Conservation (phyloP, 208 protist genomes). For the Hexamita inflata region DNA sequence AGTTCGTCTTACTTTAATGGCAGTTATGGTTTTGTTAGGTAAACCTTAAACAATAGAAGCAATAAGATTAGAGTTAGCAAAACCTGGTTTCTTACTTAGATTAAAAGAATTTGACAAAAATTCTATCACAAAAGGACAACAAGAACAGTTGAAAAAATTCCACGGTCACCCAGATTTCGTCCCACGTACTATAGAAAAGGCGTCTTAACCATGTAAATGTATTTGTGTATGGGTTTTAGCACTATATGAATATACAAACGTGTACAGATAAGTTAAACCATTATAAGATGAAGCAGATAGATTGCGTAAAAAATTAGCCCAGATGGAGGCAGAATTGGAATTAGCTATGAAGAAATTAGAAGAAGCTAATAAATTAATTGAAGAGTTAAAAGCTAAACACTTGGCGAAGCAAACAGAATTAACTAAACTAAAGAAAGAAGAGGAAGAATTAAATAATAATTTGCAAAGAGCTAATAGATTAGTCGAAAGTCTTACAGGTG, state of each 20-base stretch:
- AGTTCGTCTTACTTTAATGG: too few relatives aligned
- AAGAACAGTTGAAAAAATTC: conserved; percentile 62
- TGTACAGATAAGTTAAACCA: conserved; percentile 18
- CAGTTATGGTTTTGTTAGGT: too few relatives aligned
- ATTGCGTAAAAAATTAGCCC: neutral
- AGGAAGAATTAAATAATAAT: conserved; percentile 78
- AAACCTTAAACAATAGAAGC: too few relatives aligned
- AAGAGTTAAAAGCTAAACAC: conserved; percentile 65
- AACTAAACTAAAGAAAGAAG: conserved; percentile 59
- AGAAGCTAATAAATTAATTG: conserved; percentile 74
- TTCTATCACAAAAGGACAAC: too few relatives aligned
- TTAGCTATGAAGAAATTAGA: conserved; percentile 57
- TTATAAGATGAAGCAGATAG: neutral
- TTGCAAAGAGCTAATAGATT: conserved; percentile 81
- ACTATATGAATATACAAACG: conserved; percentile 54
- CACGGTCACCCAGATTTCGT: conserved; percentile 64
- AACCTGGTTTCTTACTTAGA: too few relatives aligned
- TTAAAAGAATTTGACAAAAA: too few relatives aligned
- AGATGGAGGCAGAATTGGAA: conserved; percentile 70
- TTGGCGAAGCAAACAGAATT: conserved; percentile 46
- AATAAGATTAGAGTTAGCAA: too few relatives aligned
- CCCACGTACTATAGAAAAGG: conserved; percentile 62
- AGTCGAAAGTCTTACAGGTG: conserved; percentile 78
- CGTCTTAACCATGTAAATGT: conserved; percentile 62
- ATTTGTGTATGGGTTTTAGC: conserved; percentile 89